A percentile compares a stretch with the other conserved stretches of the same genome.
phyloP scores from a whole-genome alignment of 2,329 filamentous ascomycete species.

The Xylariaceae sp. region DNA sequence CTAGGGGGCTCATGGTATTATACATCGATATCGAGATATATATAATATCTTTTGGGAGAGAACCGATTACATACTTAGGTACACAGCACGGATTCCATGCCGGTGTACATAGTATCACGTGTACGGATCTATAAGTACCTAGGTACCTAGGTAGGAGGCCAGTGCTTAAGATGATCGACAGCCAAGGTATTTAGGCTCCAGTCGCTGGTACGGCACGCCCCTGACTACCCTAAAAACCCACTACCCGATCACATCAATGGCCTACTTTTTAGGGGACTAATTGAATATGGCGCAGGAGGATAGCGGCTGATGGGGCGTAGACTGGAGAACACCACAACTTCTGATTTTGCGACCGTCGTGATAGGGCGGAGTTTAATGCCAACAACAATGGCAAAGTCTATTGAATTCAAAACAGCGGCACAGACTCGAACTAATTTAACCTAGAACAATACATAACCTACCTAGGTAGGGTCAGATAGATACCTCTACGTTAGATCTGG shows the following conservation, averaged over 20 bases:
- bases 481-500: too few species aligned
- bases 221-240: background rate
- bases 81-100: too few species aligned
- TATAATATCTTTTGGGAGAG: background rate
- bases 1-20: conserved; percentile 35
- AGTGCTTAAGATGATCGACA: background rate
- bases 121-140: too few species aligned
- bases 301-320: background rate
- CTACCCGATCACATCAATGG: too few species aligned
- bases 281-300: background rate
- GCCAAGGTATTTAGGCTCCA: background rate
- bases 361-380: background rate
- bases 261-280: background rate
- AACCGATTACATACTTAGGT: too few species aligned
- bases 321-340: background rate
- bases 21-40: background rate
- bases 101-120: too few species aligned
- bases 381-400: background rate
- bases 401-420: background rate
- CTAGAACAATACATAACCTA: background rate
- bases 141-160: background rate
- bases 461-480: too few species aligned
- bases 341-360: background rate
- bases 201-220: background rate
- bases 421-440: background rate